Evolutionary conservation across 1,284 basidiomycete species (phyloP), one percentile per base, ranked within the genome.

Genomic region (Athelia psychrophila): DNA sequence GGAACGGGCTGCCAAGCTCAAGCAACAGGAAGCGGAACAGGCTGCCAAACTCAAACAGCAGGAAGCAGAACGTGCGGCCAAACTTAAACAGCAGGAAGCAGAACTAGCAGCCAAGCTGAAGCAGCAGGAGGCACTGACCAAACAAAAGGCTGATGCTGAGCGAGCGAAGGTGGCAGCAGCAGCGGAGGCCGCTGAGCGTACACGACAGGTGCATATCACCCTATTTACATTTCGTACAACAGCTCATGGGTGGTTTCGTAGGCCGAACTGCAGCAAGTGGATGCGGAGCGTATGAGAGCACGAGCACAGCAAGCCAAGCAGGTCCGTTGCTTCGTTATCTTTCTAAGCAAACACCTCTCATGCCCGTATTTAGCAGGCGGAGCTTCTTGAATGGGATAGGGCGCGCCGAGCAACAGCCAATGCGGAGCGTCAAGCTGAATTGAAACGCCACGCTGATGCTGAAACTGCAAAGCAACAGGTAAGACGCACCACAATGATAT

Each of bases 401-500:
- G 6, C 6, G 27, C 27, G 27, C 13, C 27, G 27, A 30, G 27
- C 27, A 13, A 13, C 27, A 13, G 27, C 27, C 13, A 30, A 30
- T 30, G 27, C n/a, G n/a, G n/a, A 30, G 6, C 27, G 27, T 30
- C 27, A 5, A 30, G 27, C 27, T 13, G 27, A 30, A 30, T 6
- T 13, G 27, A 30, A 30, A 13, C 27, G 27, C 27, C 54, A 59
- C 23, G 59, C 49, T 32, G 60, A 64, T 49, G 62, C 59, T 23
- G 58, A 62, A 46, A 58, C 61, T 46, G 55, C 58, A 20, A 50
- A 56, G 15, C 56, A 58, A 48, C 46, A 51, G 55, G 62, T 61
- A 15, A 49, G 54, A 35, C 42, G 44, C 13, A 24, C 10, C 30
- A 40, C 32, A 18, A 13, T 23, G 25, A 22, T 20, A 38, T 27